Base-by-base conservation (phyloP, 345 rosid genomes). In the Salix exigua region DNA sequence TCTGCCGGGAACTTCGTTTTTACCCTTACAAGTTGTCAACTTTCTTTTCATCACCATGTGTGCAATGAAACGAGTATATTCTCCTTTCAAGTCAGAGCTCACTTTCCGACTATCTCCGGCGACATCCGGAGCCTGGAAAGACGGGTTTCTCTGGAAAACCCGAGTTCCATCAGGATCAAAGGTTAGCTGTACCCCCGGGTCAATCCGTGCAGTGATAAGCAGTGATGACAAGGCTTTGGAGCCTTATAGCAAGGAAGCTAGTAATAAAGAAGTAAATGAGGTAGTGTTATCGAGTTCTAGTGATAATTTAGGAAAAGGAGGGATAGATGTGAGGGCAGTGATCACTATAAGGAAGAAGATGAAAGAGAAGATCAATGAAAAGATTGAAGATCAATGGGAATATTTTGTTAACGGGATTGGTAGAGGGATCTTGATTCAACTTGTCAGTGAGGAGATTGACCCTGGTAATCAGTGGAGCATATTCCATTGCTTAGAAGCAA, bases 381-480 rank as follows among this genome's bases (percentile, higher is more conserved):
- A 87, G 82, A 26, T 96, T 51, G 94, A 86, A 76, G 90, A 89
- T 86, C 91, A 86, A 7, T 71, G 90, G 82, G 94, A 96, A 83
- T 84, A 84, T 71, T 78, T 91, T 25, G 71, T 91, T 77, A 93
- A 88, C 75, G 94, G 94, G 50, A 85, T 96, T 70, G 97, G 97
- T 66, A 91, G 80, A 71, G 97, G 97, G 76, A 88, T 96, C 85
- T 62, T 78, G 82, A 86, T 96, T 84, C 98, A 87, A 74, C 96
- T 96, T 50, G 78, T 93, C 70, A 91, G 98, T 82, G 94, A 91
- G 76, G 91, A 91, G 50, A 78, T 89, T 63, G 98, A 96, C 82
- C 90, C 93, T 82, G 97, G 99, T 92, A 81, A 33, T 88, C 28
- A 71, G 21, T 26, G 17, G 13, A 40, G 2, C 16, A 14, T 35